A percentile compares a stretch with the other conserved stretches of the same genome.
phyloP scores from a whole-genome alignment of 1,139 yeast species.

The Geotrichum reessii region DNA sequence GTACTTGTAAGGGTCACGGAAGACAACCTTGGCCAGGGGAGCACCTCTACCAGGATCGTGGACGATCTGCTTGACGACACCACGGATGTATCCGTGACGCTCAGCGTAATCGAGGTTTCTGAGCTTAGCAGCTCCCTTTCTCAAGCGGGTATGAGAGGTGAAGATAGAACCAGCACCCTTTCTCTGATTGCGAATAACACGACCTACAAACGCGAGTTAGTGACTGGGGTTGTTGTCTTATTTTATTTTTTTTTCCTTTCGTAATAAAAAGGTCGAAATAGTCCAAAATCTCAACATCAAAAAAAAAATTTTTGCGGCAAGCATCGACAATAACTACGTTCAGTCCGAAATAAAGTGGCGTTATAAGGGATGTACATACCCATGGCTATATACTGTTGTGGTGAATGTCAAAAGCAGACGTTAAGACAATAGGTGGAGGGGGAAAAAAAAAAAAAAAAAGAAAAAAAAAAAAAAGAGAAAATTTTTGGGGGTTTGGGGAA shows the following conservation, averaged over 20 bases:
- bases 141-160: constrained; percentile 99
- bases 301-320: not conserved
- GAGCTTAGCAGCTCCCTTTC: constrained; percentile 99
- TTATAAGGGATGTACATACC: too few species aligned
- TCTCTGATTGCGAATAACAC: constrained; percentile 99
- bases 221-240: not conserved
- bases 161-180: constrained; percentile 99
- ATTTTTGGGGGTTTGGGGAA: not conserved
- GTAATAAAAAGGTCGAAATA: not conserved
- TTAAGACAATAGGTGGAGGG: not conserved
- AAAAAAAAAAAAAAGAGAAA: not conserved
- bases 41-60: constrained; percentile 99
- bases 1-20: constrained; percentile 99
- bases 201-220: constrained; percentile 55
- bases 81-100: constrained; percentile 99
- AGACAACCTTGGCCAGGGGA: constrained; percentile 97
- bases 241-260: not conserved
- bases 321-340: not conserved
- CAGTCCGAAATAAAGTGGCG: too few species aligned
- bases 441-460: not conserved
- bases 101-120: constrained; percentile 99
- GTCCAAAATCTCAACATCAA: not conserved
- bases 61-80: constrained; percentile 95
- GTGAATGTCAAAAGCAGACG: not conserved
- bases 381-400: not conserved